These are phyloP conservation scores for Rosa multiflora DNA, from an alignment of 306 rosid genomes.

Conservation along the genomic window DNA sequence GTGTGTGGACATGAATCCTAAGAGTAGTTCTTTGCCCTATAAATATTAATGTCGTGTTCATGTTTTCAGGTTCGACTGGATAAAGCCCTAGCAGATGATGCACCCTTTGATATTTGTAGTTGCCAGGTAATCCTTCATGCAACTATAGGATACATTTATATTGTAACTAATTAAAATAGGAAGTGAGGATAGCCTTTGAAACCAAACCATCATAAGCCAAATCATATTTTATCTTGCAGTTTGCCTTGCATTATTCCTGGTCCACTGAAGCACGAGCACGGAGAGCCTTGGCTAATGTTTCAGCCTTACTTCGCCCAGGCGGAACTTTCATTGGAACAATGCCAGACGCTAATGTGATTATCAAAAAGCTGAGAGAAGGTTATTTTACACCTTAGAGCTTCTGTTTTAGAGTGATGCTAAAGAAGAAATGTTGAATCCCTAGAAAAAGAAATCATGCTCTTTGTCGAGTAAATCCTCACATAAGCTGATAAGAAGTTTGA, in stretches of 20 bases:
- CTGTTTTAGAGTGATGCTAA: neutral
- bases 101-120: constrained; percentile 86
- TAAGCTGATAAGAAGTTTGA: neutral
- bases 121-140: constrained; percentile 59
- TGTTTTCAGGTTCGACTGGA: constrained; percentile 73
- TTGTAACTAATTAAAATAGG: neutral
- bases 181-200: neutral
- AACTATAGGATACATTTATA: neutral
- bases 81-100: constrained; percentile 79
- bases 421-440: neutral
- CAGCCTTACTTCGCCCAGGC: constrained; percentile 97
- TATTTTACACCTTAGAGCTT: neutral
- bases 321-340: constrained; percentile 93
- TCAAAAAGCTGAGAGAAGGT: constrained; percentile 96
- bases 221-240: constrained; percentile 35
- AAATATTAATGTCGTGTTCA: neutral
- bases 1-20: neutral
- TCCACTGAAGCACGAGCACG: constrained; percentile 98
- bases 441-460: neutral
- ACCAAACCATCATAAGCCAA: constrained; percentile 7
- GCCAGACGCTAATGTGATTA: constrained; percentile 97
- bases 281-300: constrained; percentile 83
- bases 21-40: neutral
- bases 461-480: neutral
- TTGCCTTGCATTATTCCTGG: constrained; percentile 78